A percentile compares a stretch with the other conserved stretches of the same genome.
These are phyloP conservation scores for Phytophthora boehmeriae DNA, from an alignment of 352 stramenopile genomes.

Conservation along the genomic window DNA sequence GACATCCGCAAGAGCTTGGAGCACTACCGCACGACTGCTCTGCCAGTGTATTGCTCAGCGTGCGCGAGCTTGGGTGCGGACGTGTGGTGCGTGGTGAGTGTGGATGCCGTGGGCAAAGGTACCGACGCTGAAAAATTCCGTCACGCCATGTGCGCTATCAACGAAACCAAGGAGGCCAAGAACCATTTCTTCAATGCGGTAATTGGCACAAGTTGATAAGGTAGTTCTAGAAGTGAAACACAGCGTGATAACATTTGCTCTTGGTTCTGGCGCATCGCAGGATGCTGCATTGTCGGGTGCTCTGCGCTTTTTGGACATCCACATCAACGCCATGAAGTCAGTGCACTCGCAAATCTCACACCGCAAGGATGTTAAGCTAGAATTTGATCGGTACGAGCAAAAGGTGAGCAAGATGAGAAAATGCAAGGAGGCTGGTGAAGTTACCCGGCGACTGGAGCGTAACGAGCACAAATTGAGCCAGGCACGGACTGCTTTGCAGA, in stretches of 20 bases:
- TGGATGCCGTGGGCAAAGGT: constrained; percentile 62
- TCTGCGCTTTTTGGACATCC: constrained; percentile 71
- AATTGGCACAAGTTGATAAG: background rate
- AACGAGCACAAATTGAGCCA: constrained; percentile 63
- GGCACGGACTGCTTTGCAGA: constrained; percentile 49
- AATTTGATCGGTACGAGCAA: constrained; percentile 72
- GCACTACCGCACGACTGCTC: constrained; percentile 61
- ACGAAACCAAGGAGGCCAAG: constrained; percentile 78
- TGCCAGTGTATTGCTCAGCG: constrained; percentile 67
- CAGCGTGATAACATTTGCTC: background rate
- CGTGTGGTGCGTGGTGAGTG: constrained; percentile 79
- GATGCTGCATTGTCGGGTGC: constrained; percentile 66
- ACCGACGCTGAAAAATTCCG: constrained; percentile 75
- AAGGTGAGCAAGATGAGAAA: constrained; percentile 51
- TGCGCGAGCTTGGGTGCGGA: constrained; percentile 69
- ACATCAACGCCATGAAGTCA: constrained; percentile 81
- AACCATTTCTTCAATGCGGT: constrained; percentile 81
- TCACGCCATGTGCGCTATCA: constrained; percentile 76
- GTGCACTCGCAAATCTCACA: constrained; percentile 73
- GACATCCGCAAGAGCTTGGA: constrained; percentile 77
- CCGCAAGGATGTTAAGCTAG: constrained; percentile 70
- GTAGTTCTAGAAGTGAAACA: background rate
- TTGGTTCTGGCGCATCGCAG: constrained; percentile 23
- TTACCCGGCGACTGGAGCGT: constrained; percentile 48
- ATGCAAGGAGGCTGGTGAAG: constrained; percentile 8